Evolutionary conservation across 345 rosid species (phyloP).

Genomic region (Eucalyptus marginata): DNA sequence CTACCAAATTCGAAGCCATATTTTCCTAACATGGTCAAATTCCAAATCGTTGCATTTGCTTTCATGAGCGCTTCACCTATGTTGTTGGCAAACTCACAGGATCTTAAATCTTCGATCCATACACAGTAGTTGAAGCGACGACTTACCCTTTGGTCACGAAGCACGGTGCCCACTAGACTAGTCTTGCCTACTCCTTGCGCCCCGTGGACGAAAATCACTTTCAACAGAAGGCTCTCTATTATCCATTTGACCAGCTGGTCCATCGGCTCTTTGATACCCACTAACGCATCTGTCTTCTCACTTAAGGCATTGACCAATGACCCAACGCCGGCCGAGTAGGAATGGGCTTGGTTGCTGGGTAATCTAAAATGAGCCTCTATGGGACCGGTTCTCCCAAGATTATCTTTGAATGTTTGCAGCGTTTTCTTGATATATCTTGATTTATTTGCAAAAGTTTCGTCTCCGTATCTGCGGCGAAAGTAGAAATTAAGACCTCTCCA

Average conservation of each 20-base stretch:
- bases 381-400: too few relatives aligned
- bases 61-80: neutral
- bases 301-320: neutral
- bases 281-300: neutral
- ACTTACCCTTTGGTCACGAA: neutral
- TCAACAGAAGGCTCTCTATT: rapidly evolving
- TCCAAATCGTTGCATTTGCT: neutral
- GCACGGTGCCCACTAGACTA: rapidly evolving
- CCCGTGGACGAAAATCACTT: neutral
- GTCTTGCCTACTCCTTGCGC: neutral
- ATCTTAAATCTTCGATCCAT: neutral
- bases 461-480: too few relatives aligned
- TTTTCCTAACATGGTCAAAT: too few relatives aligned
- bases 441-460: too few relatives aligned
- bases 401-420: too few relatives aligned
- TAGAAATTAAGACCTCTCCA: too few relatives aligned
- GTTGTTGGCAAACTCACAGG: neutral
- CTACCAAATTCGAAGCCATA: too few relatives aligned
- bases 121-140: neutral
- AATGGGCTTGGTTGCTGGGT: too few relatives aligned
- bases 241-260: neutral
- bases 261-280: neutral
- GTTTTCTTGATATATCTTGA: too few relatives aligned
- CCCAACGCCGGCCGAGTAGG: rapidly evolving
- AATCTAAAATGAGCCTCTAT: too few relatives aligned